Conservation (phyloP, 495 filamentous ascomycete genomes). For the Penicillium goetzii region DNA sequence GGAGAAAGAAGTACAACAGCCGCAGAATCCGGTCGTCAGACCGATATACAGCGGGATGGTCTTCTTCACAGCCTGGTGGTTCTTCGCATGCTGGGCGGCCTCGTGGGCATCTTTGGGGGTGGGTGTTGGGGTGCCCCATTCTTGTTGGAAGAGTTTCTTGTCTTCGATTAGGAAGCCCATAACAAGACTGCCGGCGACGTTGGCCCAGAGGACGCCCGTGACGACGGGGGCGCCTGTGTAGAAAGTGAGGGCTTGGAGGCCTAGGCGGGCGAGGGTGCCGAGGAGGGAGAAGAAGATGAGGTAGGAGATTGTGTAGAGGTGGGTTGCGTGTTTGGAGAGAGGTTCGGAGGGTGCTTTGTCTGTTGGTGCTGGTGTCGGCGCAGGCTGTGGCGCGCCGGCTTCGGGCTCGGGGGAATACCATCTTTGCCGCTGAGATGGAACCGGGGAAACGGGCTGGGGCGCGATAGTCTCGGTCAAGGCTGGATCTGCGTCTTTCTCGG, state of each 20-base stretch:
- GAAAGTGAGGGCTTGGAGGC: constrained; percentile 77
- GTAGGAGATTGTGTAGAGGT: constrained; percentile 78
- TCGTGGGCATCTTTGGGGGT: constrained; percentile 9
- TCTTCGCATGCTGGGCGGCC: constrained; percentile 36
- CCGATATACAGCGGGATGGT: constrained; percentile 90
- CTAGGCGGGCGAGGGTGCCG: constrained; percentile 83
- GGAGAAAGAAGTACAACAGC: constrained; percentile 90
- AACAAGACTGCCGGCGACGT: constrained; percentile 79
- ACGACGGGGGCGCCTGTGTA: constrained; percentile 78
- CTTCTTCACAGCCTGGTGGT: constrained; percentile 64
- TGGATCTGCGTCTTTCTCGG: constrained; percentile 14
- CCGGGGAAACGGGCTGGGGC: constrained; percentile 20
- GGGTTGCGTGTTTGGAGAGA: constrained; percentile 62
- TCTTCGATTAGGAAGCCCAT: constrained; percentile 90
- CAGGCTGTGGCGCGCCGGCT: neutral
- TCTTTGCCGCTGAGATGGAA: constrained; percentile 19
- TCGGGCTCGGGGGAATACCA: constrained; percentile 15
- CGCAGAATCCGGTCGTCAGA: constrained; percentile 91
- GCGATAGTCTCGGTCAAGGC: constrained; percentile 22
- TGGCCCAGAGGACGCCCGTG: constrained; percentile 84
- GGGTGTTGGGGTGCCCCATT: constrained; percentile 53
- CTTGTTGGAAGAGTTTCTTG: constrained; percentile 70
- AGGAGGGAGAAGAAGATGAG: constrained; percentile 85
- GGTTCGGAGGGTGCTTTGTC: constrained; percentile 10
- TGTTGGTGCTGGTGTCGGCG: constrained; percentile 10